Base-by-base conservation (phyloP, 2,329 filamentous ascomycete species). In the Beauveria sp. region DNA sequence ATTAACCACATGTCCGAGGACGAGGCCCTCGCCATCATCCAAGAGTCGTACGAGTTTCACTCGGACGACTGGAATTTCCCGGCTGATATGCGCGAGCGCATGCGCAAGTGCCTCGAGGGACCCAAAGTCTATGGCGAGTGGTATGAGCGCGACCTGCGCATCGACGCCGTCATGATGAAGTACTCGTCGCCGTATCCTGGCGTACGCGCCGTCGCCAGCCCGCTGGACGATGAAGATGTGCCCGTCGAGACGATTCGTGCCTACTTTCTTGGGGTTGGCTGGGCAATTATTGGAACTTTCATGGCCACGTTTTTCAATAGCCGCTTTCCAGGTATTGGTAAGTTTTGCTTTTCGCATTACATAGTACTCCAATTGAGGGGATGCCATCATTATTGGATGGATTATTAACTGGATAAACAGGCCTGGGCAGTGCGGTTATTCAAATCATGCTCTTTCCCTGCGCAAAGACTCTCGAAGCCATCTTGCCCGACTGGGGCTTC, bases 371-470 rank as follows among this genome's bases (percentile, higher is more conserved):
- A 38, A 48, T 38, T 34, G 42, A 14, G 2, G 22, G 5, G 5
- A 7, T 24, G 40, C 38, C n/a, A 16, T 55, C 22, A 14, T 12
- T 3, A 14, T 31, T 18, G 28, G 3, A 38, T 52, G 43, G 3
- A 16, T 10, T 1, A 34, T 6, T 56, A 24, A 56, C 26, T 5
- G 12, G 9, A 20, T 8, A 18, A 18, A 46, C 20, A 73, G 70
- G 65, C 45, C 63, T 76, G 7, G 69, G 66, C 57, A 69, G 73
- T 7, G 69, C 71, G 9, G 75, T 77, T 6, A 74, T 76, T 55
- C 79, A 81, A 67, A 76, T 81, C 48, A 69, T 80, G 3, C 71
- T 80, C 0, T 80, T 73, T 20, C 81, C 80, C 0, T 73, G 78
- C 22, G 80, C 76, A 5, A 76, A 76, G 48, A 69, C 75, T 8